Conservation (phyloP, 163 green algal species). For the Chlorella variabilis region DNA sequence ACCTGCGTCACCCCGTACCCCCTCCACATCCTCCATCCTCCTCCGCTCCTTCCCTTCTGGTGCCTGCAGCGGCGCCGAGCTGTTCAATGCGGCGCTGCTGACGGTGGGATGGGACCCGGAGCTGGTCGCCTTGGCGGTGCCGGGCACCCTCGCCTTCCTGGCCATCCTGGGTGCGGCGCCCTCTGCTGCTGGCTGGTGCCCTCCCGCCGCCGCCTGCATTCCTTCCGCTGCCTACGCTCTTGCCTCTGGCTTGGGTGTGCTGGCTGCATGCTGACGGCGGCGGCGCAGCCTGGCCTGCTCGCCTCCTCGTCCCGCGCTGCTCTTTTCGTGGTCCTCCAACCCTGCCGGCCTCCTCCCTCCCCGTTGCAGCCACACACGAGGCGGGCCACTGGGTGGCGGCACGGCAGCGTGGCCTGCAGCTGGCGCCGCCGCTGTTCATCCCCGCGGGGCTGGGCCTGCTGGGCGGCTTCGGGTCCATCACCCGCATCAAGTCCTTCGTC, state of each 20-base stretch:
- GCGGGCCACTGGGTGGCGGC: slow-evolving; percentile 73
- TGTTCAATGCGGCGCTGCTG: slow-evolving; percentile 65
- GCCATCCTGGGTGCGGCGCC: slow-evolving; percentile 52
- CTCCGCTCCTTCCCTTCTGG: neutral
- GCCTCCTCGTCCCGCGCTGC: too few species aligned
- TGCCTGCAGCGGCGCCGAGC: slow-evolving; percentile 49
- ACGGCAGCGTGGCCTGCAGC: slow-evolving; percentile 54
- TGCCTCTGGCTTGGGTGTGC: too few species aligned
- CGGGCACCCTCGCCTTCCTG: slow-evolving; percentile 57
- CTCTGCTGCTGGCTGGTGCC: neutral
- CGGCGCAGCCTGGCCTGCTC: too few species aligned
- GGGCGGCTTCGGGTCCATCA: slow-evolving; percentile 85
- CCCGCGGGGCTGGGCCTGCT: slow-evolving; percentile 83
- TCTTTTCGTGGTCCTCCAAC: too few species aligned
- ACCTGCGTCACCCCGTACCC: too few species aligned
- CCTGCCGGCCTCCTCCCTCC: too few species aligned
- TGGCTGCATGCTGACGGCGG: too few species aligned
- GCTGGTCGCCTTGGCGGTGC: slow-evolving; percentile 51
- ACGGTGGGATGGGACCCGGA: slow-evolving; percentile 49
- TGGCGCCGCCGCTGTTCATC: slow-evolving; percentile 80
- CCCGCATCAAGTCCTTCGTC: slow-evolving; percentile 67
- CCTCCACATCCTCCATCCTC: too few species aligned
- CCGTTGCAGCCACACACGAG: slow-evolving; percentile 78
- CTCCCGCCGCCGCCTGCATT: too few species aligned
- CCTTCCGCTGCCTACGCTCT: too few species aligned